Base-by-base conservation (phyloP, 75 land plant species). In the Selaginella tamariscina region DNA sequence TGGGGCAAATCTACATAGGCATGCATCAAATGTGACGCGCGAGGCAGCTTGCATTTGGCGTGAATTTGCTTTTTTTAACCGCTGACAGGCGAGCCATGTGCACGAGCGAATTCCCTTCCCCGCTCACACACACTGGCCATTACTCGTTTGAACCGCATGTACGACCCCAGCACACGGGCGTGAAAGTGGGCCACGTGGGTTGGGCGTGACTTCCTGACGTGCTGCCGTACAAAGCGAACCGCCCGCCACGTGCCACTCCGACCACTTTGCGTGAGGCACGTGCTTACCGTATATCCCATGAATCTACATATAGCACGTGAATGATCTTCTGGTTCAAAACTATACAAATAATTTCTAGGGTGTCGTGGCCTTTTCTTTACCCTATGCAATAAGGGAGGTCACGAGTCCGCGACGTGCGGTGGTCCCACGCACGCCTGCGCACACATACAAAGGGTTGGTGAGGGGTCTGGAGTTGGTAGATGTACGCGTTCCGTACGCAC, bases 51-150 rank as follows among this genome's bases (percentile, higher is more conserved):
- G 49, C 5, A 39, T 5, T 5, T 5, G 11, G 15, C 49, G 11
- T 5, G 11, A 39, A 5, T 15, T 39, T 39, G 49, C 49, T 39
- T 39, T 5, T 5, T 15, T 5, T 15, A 5, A 15, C 11, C 15
- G 49, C 49, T 39, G 49, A 39, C 49, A 39, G 49, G 49, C 49
- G 49, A 39, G 49, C 49, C 49, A 39, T 39, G 49, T 39, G 49
- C 49, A 39, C 49, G 49, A 39, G 49, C 11, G 49, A 15, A 5
- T 5, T 5, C 49, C 49, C 49, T 39, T 15, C 11, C 49, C 15
- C 15, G 15, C 15, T 15, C 5, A 15, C 49, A 15, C 49, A 39
- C 49, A 15, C 49, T 5, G 15, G 15, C 49, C 11, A 5, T 39
- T 5, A 39, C 15, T 5, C 49, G 49, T 15, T 15, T 5, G 49